These are phyloP conservation scores for Hypomontagnella submonticulosa DNA, from an alignment of 495 filamentous ascomycete species.

Conservation along the genomic window DNA sequence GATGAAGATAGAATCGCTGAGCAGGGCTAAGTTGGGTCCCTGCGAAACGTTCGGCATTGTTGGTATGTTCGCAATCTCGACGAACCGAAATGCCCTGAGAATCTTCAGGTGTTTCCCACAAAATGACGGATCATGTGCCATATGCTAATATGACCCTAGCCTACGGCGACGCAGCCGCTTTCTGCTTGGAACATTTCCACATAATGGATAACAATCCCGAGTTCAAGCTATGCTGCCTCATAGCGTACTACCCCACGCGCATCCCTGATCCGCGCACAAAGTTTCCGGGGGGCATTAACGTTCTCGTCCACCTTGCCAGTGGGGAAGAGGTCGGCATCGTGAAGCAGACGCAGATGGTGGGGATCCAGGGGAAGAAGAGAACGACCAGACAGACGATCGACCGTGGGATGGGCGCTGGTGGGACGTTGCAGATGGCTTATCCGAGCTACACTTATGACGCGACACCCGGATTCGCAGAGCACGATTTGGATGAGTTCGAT, in stretches of 20 bases:
- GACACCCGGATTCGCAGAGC: conserved; percentile 62
- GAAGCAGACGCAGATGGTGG: conserved; percentile 64
- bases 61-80: conserved; percentile 34
- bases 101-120: not conserved
- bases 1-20: conserved; percentile 51
- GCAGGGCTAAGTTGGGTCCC: conserved; percentile 38
- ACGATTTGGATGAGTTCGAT: conserved; percentile 63
- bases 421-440: conserved; percentile 46
- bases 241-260: conserved; percentile 61
- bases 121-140: not conserved
- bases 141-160: conserved; percentile 34
- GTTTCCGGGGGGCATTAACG: conserved; percentile 54
- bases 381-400: conserved; percentile 59
- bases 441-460: conserved; percentile 58
- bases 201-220: conserved; percentile 52
- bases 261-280: conserved; percentile 56
- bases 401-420: conserved; percentile 66
- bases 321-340: conserved; percentile 59
- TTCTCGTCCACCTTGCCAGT: conserved; percentile 58
- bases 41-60: conserved; percentile 53
- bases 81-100: not conserved
- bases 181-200: conserved; percentile 54
- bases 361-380: conserved; percentile 70
- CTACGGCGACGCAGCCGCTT: conserved; percentile 49
- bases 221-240: conserved; percentile 59